Percentiles rank a stretch among this genome's conserved stretches.
phyloP scores from a whole-genome alignment of 2,329 filamentous ascomycete genomes.

The Aspergillus tubingensis region DNA sequence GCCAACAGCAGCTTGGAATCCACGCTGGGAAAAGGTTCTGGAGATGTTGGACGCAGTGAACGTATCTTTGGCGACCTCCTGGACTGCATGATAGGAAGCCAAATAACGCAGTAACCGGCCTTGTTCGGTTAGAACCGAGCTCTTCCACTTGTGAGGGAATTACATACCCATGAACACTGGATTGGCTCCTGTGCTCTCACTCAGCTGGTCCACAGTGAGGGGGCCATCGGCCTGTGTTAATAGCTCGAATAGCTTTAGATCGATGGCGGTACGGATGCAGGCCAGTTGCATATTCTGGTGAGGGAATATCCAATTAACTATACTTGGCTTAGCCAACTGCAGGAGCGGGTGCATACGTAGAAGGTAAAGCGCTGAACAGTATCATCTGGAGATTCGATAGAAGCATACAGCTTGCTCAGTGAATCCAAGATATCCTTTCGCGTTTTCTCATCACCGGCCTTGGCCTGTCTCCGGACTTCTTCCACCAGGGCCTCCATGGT shows the following conservation, averaged over 20 bases:
- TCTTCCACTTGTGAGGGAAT: too few species aligned
- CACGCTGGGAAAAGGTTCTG: constrained; percentile 12
- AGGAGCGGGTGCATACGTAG: background rate
- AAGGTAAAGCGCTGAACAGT: background rate
- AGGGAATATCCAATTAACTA: too few species aligned
- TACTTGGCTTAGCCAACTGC: too few species aligned
- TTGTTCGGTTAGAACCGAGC: background rate
- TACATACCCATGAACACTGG: too few species aligned
- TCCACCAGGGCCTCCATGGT: too few species aligned
- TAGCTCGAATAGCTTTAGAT: constrained; percentile 4
- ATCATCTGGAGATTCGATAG: background rate
- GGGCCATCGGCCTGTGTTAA: background rate
- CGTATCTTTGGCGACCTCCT: constrained; percentile 15
- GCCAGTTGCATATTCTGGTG: background rate
- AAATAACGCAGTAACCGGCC: constrained; percentile 31
- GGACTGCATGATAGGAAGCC: constrained; percentile 21
- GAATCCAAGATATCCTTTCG: background rate
- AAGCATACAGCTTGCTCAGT: background rate
- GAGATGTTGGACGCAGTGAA: constrained; percentile 21
- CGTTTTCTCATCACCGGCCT: background rate
- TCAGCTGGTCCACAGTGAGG: background rate
- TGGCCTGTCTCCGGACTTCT: too few species aligned
- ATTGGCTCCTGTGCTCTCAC: background rate
- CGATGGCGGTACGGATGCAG: background rate
- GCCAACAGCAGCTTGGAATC: background rate